Evolutionary conservation across 2,329 filamentous ascomycete species (phyloP).

Genomic region (Dissoconium aciculare): DNA sequence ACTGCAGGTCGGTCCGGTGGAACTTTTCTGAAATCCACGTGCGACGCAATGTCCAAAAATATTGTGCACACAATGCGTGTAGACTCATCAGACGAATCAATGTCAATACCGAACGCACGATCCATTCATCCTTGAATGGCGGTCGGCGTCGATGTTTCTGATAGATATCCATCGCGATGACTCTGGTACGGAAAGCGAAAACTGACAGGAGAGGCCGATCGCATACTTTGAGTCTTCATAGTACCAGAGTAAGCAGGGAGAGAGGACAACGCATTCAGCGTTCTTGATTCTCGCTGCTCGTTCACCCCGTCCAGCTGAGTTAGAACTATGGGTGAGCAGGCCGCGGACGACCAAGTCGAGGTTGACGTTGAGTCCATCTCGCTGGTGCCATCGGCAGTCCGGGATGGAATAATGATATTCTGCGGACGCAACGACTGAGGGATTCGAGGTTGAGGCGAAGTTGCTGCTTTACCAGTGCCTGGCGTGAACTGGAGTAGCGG

Average conservation of each 20-base stretch:
- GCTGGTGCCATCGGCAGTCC: slow-evolving; percentile 5
- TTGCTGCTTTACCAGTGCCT: slow-evolving; percentile 18
- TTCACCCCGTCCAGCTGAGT: slow-evolving; percentile 16
- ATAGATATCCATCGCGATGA: slow-evolving; percentile 22
- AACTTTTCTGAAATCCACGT: too few relatives aligned
- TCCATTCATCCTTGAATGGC: slow-evolving; percentile 25
- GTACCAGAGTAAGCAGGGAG: slow-evolving; percentile 21
- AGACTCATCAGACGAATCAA: too few relatives aligned
- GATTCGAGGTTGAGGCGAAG: slow-evolving; percentile 8
- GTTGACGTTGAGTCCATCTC: slow-evolving; percentile 7
- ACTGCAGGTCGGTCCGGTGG: too few relatives aligned
- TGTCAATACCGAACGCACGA: too few relatives aligned
- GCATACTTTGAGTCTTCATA: slow-evolving; percentile 15
- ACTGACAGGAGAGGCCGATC: slow-evolving; percentile 20
- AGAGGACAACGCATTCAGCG: slow-evolving; percentile 16
- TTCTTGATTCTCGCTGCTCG: slow-evolving; percentile 13
- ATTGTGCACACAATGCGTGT: too few relatives aligned
- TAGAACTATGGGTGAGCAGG: slow-evolving; percentile 11
- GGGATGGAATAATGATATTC: slow-evolving; percentile 1
- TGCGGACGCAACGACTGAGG: slow-evolving; percentile 4
- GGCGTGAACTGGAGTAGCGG: slow-evolving; percentile 23
- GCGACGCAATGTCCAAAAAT: too few relatives aligned
- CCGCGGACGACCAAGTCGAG: slow-evolving; percentile 14
- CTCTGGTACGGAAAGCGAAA: slow-evolving; percentile 25
- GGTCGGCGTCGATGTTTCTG: slow-evolving; percentile 21